These are phyloP conservation scores for Phytophthora kernoviae DNA, from an alignment of 352 stramenopile species.

Conservation along the genomic window DNA sequence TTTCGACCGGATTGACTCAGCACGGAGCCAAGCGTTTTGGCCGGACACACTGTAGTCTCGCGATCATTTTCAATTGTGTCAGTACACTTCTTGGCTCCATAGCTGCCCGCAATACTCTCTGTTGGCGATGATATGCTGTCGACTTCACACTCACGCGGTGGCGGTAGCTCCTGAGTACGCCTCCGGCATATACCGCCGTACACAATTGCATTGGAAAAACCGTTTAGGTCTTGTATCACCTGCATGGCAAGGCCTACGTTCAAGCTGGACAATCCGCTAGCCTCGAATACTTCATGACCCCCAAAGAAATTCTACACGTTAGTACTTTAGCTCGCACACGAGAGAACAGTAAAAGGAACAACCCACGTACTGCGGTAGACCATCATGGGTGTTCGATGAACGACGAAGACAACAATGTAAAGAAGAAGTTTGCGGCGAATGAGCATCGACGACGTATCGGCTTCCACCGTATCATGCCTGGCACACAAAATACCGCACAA, in stretches of 20 bases:
- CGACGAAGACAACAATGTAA: conserved; percentile 76
- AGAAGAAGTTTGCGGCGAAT: conserved; percentile 74
- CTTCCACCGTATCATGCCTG: conserved; percentile 67
- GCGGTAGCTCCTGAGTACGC: conserved; percentile 20
- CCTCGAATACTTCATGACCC: conserved; percentile 45
- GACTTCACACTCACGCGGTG: conserved; percentile 33
- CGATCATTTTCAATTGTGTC: conserved; percentile 24
- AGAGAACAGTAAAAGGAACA: neutral
- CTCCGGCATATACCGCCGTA: conserved; percentile 68
- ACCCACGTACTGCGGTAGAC: conserved; percentile 62
- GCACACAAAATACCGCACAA: neutral
- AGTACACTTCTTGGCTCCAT: conserved; percentile 35
- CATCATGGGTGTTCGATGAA: conserved; percentile 73
- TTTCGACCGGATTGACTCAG: conserved; percentile 30
- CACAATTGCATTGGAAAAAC: conserved; percentile 75
- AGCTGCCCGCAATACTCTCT: conserved; percentile 33
- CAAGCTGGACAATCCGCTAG: conserved; percentile 37
- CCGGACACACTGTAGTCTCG: conserved; percentile 17
- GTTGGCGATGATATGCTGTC: conserved; percentile 53
- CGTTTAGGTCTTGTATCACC: conserved; percentile 70
- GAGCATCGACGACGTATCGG: conserved; percentile 67
- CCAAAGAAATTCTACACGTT: neutral
- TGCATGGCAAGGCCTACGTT: conserved; percentile 52
- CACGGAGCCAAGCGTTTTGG: conserved; percentile 14
- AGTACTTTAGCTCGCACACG: neutral